phyloP scores from a whole-genome alignment of 2,329 filamentous ascomycete species.

The Verticillium klebahnii region DNA sequence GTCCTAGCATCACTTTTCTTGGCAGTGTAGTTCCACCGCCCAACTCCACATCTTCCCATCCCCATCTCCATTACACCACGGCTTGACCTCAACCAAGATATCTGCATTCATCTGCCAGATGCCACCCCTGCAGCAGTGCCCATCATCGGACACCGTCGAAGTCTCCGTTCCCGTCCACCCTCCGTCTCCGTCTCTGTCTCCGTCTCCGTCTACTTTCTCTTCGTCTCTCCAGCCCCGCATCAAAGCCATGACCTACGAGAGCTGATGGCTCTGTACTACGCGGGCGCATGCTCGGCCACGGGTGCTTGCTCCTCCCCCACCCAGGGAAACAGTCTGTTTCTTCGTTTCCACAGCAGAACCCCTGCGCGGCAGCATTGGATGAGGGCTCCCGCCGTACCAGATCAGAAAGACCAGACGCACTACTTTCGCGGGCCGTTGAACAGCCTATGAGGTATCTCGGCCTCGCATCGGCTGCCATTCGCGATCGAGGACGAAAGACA shows the following conservation, averaged over 20 bases:
- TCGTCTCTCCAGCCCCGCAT: neutral
- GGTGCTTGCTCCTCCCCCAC: neutral
- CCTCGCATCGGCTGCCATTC: neutral
- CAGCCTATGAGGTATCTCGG: neutral
- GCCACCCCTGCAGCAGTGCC: neutral
- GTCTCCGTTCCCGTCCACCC: neutral
- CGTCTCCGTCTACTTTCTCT: neutral
- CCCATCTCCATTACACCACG: neutral
- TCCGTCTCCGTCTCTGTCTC: neutral
- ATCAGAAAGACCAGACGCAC: neutral
- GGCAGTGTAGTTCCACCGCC: neutral
- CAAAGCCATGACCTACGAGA: neutral
- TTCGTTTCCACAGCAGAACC: neutral
- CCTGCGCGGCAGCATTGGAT: neutral
- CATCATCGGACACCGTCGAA: neutral
- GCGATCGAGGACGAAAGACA: neutral
- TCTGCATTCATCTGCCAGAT: neutral
- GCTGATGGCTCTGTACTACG: neutral
- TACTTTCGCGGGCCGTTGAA: neutral
- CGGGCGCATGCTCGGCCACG: neutral
- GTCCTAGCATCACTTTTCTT: neutral
- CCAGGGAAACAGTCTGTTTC: neutral
- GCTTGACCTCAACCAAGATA: neutral
- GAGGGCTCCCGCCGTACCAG: neutral
- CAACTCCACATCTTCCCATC: neutral